Conservation (phyloP, 179 eudicot species). For the Pouteria campechiana region DNA sequence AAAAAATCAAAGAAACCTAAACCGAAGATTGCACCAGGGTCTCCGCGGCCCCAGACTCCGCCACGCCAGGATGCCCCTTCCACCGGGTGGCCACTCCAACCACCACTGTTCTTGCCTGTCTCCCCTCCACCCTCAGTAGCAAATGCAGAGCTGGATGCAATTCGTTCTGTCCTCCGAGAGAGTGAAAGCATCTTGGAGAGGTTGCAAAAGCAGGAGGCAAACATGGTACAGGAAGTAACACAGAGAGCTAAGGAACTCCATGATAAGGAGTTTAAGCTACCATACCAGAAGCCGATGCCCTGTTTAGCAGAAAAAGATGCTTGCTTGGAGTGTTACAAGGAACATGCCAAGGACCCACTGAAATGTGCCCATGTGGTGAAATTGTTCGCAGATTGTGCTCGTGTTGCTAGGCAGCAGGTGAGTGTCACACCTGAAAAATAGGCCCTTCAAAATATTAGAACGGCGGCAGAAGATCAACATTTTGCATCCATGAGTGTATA, state of each 20-base stretch:
- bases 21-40: slow-evolving; percentile 33
- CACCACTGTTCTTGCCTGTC: slow-evolving; percentile 51
- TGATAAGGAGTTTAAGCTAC: slow-evolving; percentile 88
- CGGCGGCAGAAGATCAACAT: no score
- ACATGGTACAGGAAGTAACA: slow-evolving; percentile 63
- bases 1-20: slow-evolving; percentile 60
- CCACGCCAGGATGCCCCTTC: slow-evolving; percentile 28
- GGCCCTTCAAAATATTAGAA: no score
- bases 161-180: slow-evolving; percentile 52
- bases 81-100: slow-evolving; percentile 58
- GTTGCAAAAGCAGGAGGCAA: slow-evolving; percentile 56
- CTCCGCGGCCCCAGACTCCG: slow-evolving; percentile 17
- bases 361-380: slow-evolving; percentile 53
- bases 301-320: slow-evolving; percentile 65
- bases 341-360: slow-evolving; percentile 48
- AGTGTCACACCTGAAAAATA: slow-evolving; percentile 11
- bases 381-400: slow-evolving; percentile 55
- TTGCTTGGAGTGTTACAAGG: slow-evolving; percentile 73
- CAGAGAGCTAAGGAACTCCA: slow-evolving; percentile 85
- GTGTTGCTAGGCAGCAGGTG: slow-evolving; percentile 40
- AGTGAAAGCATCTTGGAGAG: slow-evolving; percentile 70
- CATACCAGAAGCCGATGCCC: slow-evolving; percentile 46
- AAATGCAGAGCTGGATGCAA: slow-evolving; percentile 51
- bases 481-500: no score
- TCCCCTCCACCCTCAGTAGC: slow-evolving; percentile 29